Conservation (phyloP, 768 basidiomycete species). For the Leucocoprinus leucothites region DNA sequence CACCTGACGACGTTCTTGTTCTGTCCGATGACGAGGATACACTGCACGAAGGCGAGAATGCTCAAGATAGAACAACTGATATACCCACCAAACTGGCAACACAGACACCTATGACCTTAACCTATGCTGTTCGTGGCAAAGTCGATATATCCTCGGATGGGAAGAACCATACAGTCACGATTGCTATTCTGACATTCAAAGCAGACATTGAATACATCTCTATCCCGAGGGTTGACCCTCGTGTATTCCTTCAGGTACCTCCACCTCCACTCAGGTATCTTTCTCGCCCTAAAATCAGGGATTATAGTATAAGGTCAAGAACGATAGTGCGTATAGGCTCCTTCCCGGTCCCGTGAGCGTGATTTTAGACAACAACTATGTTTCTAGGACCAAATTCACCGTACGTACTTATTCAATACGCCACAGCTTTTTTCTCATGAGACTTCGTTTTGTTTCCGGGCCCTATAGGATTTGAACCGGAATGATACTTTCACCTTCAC, state of each 20-base stretch:
- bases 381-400: slow-evolving; percentile 45
- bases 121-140: slow-evolving; percentile 48
- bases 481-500: slow-evolving; percentile 53
- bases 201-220: slow-evolving; percentile 43
- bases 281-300: background rate
- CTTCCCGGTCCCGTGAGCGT: slow-evolving; percentile 52
- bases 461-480: slow-evolving; percentile 46
- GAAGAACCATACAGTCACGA: slow-evolving; percentile 48
- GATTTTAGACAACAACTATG: slow-evolving; percentile 56
- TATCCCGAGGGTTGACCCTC: slow-evolving; percentile 45
- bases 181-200: slow-evolving; percentile 47
- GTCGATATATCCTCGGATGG: slow-evolving; percentile 55
- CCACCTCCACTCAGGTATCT: slow-evolving; percentile 13
- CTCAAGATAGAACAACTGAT: background rate
- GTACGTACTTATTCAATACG: slow-evolving; percentile 26
- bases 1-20: background rate
- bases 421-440: too few species aligned
- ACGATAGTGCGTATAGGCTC: slow-evolving; percentile 33
- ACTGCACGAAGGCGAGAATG: background rate
- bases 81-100: slow-evolving; percentile 28
- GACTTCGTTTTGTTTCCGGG: too few species aligned
- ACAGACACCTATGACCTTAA: slow-evolving; percentile 50
- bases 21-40: slow-evolving; percentile 6
- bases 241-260: slow-evolving; percentile 47
- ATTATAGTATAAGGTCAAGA: slow-evolving; percentile 38